A percentile compares a stretch with the other conserved stretches of the same genome.
Evolutionary conservation across 2,329 filamentous ascomycete genomes (phyloP).

Genomic region (Pseudocercospora vitis): DNA sequence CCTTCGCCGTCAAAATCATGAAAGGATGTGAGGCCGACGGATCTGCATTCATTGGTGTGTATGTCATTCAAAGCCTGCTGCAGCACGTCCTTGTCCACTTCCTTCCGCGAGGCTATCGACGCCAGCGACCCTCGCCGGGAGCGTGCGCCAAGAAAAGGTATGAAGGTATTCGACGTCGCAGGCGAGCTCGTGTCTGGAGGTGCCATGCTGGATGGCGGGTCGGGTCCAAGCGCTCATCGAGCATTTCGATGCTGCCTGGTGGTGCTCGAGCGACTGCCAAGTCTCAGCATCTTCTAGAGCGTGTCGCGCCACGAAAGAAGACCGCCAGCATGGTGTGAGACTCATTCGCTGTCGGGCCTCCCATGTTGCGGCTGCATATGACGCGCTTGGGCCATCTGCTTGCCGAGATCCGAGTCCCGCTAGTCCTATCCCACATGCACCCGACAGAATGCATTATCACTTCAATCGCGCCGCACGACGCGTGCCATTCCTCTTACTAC

Average conservation of each 20-base stretch:
- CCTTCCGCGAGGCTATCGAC: conserved; percentile 39
- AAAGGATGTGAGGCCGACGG: conserved; percentile 83
- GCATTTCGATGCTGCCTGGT: background rate
- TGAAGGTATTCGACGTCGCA: conserved; percentile 31
- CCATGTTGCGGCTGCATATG: background rate
- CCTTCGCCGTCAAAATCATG: conserved; percentile 85
- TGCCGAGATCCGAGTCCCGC: background rate
- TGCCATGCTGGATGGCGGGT: conserved; percentile 27
- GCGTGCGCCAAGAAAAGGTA: conserved; percentile 34
- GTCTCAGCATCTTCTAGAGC: background rate
- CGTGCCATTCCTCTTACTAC: too few species aligned
- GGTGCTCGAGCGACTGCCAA: background rate
- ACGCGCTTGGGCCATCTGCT: background rate
- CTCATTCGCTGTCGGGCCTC: background rate
- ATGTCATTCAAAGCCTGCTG: conserved; percentile 81
- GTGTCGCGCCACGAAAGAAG: background rate
- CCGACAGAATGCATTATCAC: too few species aligned
- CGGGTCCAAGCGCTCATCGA: background rate
- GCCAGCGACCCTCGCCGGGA: conserved; percentile 42
- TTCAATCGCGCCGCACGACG: too few species aligned
- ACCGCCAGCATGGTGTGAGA: background rate
- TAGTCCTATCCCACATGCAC: too few species aligned
- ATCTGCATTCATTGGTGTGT: conserved; percentile 83
- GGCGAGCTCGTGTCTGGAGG: conserved; percentile 24
- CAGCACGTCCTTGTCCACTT: conserved; percentile 69